Percentiles rank a stretch among this genome's conserved stretches.
These are phyloP conservation scores for Viola odorata DNA, from an alignment of 345 rosid genomes.

Conservation along the genomic window DNA sequence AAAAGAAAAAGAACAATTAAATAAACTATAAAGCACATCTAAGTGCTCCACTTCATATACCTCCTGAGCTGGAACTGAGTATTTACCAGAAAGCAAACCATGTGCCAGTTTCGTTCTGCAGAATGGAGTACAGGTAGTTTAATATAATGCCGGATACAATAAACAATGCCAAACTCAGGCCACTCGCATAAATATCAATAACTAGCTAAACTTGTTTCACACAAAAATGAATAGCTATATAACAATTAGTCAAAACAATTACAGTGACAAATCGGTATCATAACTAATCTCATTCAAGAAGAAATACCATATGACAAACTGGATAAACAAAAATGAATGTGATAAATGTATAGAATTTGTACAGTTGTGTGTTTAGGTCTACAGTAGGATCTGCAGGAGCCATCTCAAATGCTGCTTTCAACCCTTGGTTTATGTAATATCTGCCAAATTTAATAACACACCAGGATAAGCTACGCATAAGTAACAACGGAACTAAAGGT, in stretches of 20 bases:
- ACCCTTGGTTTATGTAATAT: slow-evolving; percentile 58
- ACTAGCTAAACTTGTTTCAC: too few relatives aligned
- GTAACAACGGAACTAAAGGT: too few relatives aligned
- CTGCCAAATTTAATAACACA: slow-evolving; percentile 34
- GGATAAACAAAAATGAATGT: background rate
- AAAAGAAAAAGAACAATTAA: slow-evolving; percentile 2
- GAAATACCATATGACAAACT: background rate
- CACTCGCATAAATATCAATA: slow-evolving; percentile 2
- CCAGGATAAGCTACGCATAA: background rate
- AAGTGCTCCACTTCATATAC: slow-evolving; percentile 29
- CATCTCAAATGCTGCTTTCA: slow-evolving; percentile 68
- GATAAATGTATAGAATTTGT: slow-evolving; percentile 24
- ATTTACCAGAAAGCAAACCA: slow-evolving; percentile 93
- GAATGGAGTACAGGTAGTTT: slow-evolving; percentile 18
- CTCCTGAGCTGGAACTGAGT: slow-evolving; percentile 68
- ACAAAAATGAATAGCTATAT: background rate
- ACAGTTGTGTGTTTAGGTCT: slow-evolving; percentile 95
- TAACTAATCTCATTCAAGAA: background rate
- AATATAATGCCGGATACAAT: too few relatives aligned
- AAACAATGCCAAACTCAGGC: too few relatives aligned
- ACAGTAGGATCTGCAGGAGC: slow-evolving; percentile 98
- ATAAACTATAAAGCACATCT: slow-evolving; percentile 6
- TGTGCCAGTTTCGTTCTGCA: slow-evolving; percentile 92
- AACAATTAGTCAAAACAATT: background rate
- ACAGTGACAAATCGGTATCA: background rate